phyloP scores from a whole-genome alignment of 192 early-diverging fungal genomes.

The Physocladia obscura region DNA sequence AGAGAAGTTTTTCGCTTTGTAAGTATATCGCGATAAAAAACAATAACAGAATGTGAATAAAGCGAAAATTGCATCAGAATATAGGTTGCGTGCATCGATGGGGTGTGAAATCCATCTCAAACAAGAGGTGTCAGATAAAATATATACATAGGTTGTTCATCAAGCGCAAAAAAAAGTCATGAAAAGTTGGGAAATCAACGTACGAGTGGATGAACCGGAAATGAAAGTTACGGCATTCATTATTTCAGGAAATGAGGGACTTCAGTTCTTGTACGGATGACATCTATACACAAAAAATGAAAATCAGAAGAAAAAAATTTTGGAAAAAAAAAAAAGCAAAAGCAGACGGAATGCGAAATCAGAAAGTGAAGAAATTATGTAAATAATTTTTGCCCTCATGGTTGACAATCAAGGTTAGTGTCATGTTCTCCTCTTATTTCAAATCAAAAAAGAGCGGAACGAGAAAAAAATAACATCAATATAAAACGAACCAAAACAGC shows the following conservation, averaged over 20 bases:
- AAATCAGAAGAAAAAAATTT: too few species aligned
- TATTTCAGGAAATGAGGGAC: too few species aligned
- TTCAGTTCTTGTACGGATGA: too few species aligned
- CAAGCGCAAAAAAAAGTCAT: neutral
- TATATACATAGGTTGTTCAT: conserved; percentile 12
- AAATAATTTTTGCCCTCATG: neutral
- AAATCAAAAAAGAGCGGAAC: neutral
- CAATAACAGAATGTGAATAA: neutral
- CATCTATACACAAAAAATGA: too few species aligned
- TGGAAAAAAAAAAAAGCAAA: too few species aligned
- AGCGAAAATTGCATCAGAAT: conserved; percentile 1
- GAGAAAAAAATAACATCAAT: neutral
- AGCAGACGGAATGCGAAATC: too few species aligned
- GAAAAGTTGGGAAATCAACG: too few species aligned
- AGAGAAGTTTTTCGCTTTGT: too few species aligned
- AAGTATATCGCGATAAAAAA: neutral
- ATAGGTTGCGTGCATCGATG: conserved; percentile 24
- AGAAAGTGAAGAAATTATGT: neutral
- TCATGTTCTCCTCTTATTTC: neutral
- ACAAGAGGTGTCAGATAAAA: conserved; percentile 26
- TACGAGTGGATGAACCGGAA: too few species aligned
- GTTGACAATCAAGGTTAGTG: neutral
- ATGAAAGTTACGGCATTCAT: too few species aligned
- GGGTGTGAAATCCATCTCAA: conserved; percentile 15
- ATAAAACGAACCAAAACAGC: too few species aligned